Base-by-base conservation (phyloP, 2,329 filamentous ascomycete genomes). In the Sclerotiophoma versabilis region DNA sequence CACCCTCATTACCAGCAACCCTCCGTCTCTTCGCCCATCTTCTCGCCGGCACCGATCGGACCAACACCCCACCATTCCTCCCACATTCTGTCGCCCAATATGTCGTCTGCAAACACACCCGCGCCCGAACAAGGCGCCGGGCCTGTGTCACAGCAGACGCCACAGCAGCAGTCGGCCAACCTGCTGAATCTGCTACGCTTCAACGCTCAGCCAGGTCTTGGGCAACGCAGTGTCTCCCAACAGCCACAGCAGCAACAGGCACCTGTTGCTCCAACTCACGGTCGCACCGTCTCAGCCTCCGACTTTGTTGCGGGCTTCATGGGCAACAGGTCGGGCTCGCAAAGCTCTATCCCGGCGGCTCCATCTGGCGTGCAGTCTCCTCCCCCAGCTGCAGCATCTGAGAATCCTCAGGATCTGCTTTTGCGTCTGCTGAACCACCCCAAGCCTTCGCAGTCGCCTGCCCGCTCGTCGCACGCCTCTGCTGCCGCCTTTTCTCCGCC, bases 361-460 rank as follows among this genome's bases (percentile, higher is more conserved):
- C 62, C 71, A 26, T 54, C 62, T 22, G 26, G 33, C 22, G 64
- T 65, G 39, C 69, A 65, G 45, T 63, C 67, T 17, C 63, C 72
- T 52, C 54, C 66, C n/a, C 57, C 68, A 30, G 61, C 69, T 12
- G 62, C 64, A 15, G 60, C 73, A 30, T 60, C 73, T 39, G 82
- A 86, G 39, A 88, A 92, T 73, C 91, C 92, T 4, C 90, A 96
- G 75, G 88, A 93, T 60, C 90, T 95, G 70, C 81, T 99, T 41
- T 85, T 98, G 58, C 89, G 91, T 65, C 81, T 98, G 54, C 83
- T 99, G 60, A 95, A 92, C 69, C 87, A 89, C 42, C 87, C 90
- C 46, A 92, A 77, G 62, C 75, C 75, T 3, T 58, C 74, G 49
- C 74, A 65, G 66, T 64, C 63, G 26, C 69, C 71, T 48, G 60